Evolutionary conservation across 345 rosid species (phyloP), one percentile per base, ranked within the genome.

Genomic region (Gossypium raimondii): DNA sequence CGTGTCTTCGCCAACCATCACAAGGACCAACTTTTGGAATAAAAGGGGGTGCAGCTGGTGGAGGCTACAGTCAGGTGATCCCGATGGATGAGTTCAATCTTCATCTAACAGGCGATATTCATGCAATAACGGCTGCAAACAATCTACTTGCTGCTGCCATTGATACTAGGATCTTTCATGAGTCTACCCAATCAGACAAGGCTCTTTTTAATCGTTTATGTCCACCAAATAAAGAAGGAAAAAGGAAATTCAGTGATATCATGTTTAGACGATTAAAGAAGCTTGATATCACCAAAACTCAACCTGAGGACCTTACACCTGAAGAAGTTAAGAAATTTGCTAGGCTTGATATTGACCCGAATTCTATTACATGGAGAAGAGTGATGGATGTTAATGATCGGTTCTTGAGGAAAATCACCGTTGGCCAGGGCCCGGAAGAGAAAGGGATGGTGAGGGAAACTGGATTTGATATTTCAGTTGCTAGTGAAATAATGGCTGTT

Each of bases 11-110:
- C 63, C 99, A 96, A 85, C 99, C 99, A 44, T 96, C 99, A 18
- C 99, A 93, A 90, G 99, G 99, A 59, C 99, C 99, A 0, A 96
- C 98, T 52, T 96, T 96, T 85, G 98, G 99, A 78, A 96, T 96
- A 77, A 96, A 93, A 84, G 98, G 99, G 44, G 99, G 99, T 44
- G 99, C 99, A 61, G 99, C 98, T 0, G 99, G 99, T 75, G 99
- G 99, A 57, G 99, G 99, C 47, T 93, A 96, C 66, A 96, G 97
- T 84, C 99, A 96, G 80, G 98, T 96, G 72, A 89, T 93, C 67
- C 99, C 99, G 18, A 96, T 96, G 99, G 99, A 96, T 80, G 99
- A 96, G 84, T 93, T 96, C 81, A 93, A 96, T 82, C 94, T 96
- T 79, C 98, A 93, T 75, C 87, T 96, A 53, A 96, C 99, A 0